phyloP scores from a whole-genome alignment of 1,284 basidiomycete species.

The Melanopsichium pennsylvanicum region DNA sequence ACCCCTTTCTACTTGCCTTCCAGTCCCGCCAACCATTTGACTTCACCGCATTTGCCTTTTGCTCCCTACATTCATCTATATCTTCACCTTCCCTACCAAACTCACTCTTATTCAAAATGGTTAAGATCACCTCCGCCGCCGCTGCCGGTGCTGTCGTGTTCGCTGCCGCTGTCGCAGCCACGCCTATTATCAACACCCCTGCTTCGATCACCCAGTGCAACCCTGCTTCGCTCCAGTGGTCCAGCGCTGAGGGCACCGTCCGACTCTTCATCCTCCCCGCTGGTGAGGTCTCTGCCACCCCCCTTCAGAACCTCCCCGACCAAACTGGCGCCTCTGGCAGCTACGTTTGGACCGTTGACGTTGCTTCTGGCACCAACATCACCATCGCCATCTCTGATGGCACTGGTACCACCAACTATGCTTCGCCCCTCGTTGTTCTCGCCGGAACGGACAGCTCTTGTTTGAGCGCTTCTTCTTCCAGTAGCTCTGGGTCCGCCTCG shows the following conservation, averaged over 20 bases:
- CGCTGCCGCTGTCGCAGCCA: constrained; percentile 34
- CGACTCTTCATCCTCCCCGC: constrained; percentile 37
- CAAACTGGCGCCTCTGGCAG: constrained; percentile 44
- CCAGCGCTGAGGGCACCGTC: constrained; percentile 33
- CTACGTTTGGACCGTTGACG: constrained; percentile 62
- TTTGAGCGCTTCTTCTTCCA: constrained; percentile 23
- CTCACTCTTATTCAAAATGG: constrained; percentile 27
- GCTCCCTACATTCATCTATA: constrained; percentile 1
- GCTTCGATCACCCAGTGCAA: constrained; percentile 41
- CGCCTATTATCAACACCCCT: constrained; percentile 41
- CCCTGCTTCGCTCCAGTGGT: constrained; percentile 38
- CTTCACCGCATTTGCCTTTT: constrained; percentile 4
- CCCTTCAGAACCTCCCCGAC: constrained; percentile 43
- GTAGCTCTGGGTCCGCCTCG: constrained; percentile 5
- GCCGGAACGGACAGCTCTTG: constrained; percentile 36
- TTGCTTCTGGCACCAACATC: constrained; percentile 59
- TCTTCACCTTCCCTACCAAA: constrained; percentile 3
- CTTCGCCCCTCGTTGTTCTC: constrained; percentile 33
- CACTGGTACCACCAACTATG: constrained; percentile 50
- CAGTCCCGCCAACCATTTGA: not conserved
- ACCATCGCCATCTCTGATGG: constrained; percentile 61
- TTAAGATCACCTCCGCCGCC: constrained; percentile 43
- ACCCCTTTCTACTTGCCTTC: constrained; percentile 5
- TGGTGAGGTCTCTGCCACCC: constrained; percentile 44
- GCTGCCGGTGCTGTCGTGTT: constrained; percentile 45